phyloP scores from a whole-genome alignment of 345 rosid species.

The Combretum micranthum region DNA sequence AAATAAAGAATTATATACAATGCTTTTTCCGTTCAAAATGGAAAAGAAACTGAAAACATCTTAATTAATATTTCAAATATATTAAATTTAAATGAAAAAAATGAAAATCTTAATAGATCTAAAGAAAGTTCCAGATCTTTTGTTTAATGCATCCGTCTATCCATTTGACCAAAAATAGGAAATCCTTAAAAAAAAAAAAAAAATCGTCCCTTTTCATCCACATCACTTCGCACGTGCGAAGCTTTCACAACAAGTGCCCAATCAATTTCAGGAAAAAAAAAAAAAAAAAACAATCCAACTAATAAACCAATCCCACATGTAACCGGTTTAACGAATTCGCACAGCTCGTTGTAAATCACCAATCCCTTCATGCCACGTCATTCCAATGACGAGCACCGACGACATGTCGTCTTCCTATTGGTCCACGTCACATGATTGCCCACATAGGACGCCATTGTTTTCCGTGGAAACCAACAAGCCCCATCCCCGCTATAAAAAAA shows the following conservation, averaged over 20 bases:
- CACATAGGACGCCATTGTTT: slow-evolving; percentile 14
- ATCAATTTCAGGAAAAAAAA: background rate
- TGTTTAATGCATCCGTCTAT: too few relatives aligned
- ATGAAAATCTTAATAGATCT: too few relatives aligned
- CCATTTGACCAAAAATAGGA: too few relatives aligned
- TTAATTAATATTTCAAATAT: too few relatives aligned
- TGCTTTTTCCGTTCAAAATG: too few relatives aligned
- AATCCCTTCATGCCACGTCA: slow-evolving; percentile 33
- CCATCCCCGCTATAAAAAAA: slow-evolving; percentile 10
- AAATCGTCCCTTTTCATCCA: background rate
- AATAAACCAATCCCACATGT: background rate
- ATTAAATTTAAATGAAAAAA: too few relatives aligned
- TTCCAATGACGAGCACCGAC: slow-evolving; percentile 19
- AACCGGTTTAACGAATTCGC: background rate
- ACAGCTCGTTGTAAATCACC: slow-evolving; percentile 19
- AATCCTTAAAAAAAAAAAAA: background rate
- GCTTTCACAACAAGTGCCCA: too few relatives aligned
- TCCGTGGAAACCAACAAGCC: background rate
- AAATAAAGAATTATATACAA: too few relatives aligned
- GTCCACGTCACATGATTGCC: background rate
- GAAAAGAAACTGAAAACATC: too few relatives aligned
- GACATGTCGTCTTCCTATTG: slow-evolving; percentile 12
- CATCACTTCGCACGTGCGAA: too few relatives aligned
- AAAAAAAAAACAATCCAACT: too few relatives aligned
- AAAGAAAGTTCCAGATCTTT: too few relatives aligned